Evolutionary conservation across 805 yeast genomes (phyloP), one percentile per base, ranked within the genome.

Genomic region (Zygosaccharomyces rouxii): DNA sequence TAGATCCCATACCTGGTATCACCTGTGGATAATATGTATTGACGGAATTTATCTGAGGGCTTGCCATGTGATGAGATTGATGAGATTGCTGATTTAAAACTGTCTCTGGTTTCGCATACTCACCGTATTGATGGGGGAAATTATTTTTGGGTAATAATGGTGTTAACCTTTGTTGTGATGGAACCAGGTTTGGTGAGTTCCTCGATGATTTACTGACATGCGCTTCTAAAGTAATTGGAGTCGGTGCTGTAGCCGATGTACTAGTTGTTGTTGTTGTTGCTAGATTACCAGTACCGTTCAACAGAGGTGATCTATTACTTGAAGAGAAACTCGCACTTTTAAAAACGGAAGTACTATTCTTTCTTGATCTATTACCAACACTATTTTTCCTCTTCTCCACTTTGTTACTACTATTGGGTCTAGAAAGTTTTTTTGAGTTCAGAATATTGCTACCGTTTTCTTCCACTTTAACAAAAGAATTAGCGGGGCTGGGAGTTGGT

Each of bases 121-220:
- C 35, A 16, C 25, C 6, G 37, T 29, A 29, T 21, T 18, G 44
- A 41, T 41, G 35, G 2, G 26, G 37, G 19, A 29, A 41, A 29
- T 41, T 41, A 33, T 41, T 41, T 7, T 29, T 41, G 11, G 44
- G 44, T 10, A 29, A 14, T 23, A 28, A 28, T 7, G 44, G 44
- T 11, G 44, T 41, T 9, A 41, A 13, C 7, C 44, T 22, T 19
- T 29, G 44, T 29, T 41, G 44, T 7, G 44, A 18, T 9, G 35
- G 37, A 3, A 41, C 44, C 16, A 41, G 7, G 4, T 29, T 18
- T 9, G 44, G 44, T 10, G 44, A 41, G 23, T 19, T 29, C 11
- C 25, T 41, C n/a, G 35, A 29, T 6, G 44, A 29, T 19, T 19
- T 41, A 26, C 14, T 38, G 18, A 14, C 14, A 19, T 19, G 7